Evolutionary conservation across 2,329 filamentous ascomycete species (phyloP).

Genomic region (Paraphaeosphaeria minitans): DNA sequence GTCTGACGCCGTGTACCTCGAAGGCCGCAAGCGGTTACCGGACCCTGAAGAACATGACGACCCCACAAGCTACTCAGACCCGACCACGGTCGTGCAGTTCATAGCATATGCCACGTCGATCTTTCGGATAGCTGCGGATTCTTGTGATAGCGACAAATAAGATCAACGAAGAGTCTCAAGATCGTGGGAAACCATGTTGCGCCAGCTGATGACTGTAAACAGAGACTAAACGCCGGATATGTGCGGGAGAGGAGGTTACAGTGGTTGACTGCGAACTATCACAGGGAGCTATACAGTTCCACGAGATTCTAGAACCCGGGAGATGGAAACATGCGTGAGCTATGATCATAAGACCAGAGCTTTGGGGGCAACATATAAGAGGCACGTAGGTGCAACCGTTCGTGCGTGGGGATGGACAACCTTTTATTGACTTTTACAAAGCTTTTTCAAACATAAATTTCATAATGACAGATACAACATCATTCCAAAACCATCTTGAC

Average conservation of each 20-base stretch:
- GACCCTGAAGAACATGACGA: no score
- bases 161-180: not conserved
- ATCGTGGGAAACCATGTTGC: not conserved
- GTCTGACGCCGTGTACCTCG: no score
- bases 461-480: not conserved
- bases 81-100: not conserved
- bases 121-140: not conserved
- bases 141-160: not conserved
- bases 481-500: not conserved
- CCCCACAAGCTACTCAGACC: no score
- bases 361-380: not conserved
- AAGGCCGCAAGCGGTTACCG: no score
- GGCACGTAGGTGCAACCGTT: no score
- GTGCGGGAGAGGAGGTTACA: not conserved
- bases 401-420: not conserved
- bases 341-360: no score
- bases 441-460: no score
- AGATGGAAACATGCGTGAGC: no score
- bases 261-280: not conserved
- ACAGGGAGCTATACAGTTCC: no score
- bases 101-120: not conserved
- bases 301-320: no score
- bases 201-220: not conserved
- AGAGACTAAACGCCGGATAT: not conserved
- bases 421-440: not conserved